A percentile compares a stretch with the other conserved stretches of the same genome.
These are phyloP conservation scores for Mycena albidolilacea DNA, from an alignment of 768 basidiomycete species.

Conservation along the genomic window DNA sequence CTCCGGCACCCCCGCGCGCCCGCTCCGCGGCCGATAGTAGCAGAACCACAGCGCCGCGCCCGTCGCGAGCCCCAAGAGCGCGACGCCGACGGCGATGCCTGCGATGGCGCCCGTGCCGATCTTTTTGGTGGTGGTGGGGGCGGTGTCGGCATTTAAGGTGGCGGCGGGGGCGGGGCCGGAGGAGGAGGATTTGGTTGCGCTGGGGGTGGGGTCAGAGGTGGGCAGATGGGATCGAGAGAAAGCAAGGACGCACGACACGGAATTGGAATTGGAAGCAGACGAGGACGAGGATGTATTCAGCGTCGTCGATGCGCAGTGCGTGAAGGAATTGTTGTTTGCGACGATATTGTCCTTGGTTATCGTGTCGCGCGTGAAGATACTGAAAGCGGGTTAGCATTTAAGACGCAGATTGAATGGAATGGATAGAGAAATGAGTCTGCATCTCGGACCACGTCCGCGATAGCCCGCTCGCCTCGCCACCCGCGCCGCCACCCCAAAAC, in stretches of 20 bases:
- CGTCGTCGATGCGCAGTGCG: constrained; percentile 39
- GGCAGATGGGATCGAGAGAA: not conserved
- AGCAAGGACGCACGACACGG: not conserved
- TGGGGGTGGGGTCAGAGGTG: constrained; percentile 48
- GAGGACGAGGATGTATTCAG: constrained; percentile 25
- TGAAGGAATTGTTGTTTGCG: constrained; percentile 39
- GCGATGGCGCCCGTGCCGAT: constrained; percentile 32
- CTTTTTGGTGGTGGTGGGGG: not conserved
- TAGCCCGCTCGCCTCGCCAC: too few species aligned
- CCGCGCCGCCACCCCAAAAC: too few species aligned
- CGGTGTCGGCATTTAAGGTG: not conserved
- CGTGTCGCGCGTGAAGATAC: constrained; percentile 37
- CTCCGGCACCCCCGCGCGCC: constrained; percentile 12
- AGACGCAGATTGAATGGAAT: not conserved
- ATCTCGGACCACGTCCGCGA: too few species aligned
- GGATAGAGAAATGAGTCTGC: not conserved
- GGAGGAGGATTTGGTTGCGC: constrained; percentile 55
- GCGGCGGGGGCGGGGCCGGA: constrained; percentile 56
- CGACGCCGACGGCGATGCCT: constrained; percentile 38
- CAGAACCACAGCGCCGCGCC: constrained; percentile 12
- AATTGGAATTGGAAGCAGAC: not conserved
- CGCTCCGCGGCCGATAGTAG: not conserved
- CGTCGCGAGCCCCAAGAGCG: constrained; percentile 11
- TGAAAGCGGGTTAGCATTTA: not conserved
- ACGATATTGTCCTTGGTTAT: constrained; percentile 37